Base-by-base conservation (phyloP, 768 basidiomycete species). In the Leucocoprinus birnbaumii region DNA sequence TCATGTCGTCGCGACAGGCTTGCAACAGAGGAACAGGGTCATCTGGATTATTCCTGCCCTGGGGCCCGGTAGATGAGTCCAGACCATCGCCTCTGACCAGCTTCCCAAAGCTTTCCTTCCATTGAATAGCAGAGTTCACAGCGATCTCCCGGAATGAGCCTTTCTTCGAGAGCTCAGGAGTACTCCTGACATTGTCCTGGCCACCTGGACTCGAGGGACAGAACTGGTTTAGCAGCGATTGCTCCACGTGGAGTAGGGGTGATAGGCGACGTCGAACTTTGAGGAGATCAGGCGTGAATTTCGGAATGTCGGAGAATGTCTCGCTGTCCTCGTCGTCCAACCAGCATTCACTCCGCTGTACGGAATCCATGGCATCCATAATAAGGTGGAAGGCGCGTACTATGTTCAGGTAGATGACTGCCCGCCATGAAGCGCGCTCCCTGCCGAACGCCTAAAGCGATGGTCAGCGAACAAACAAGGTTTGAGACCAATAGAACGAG, bases 351-450 rank as follows among this genome's bases (percentile, higher is more conserved):
- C 54, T 49, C 46, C 62, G 59, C 48, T 70, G 67, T 10, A 66
- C 67, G 37, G 69, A 67, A 19, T 70, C 65, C 57, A 87, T 75
- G 14, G 79, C 76, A 49, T 85, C 80, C 51, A 86, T 74, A 61
- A 88, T 85, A 44, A 80, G 74, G 34, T 80, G 82, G 40, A 88
- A 72, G 16, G 86, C 87, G 34, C 82, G 84, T 37, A 87, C 85
- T 42, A 89, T 71, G 65, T 88, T 89, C 58, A 88, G 78, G 54
- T 86, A 85, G 48, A 89, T 82, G 57, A 89, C 80, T 41, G 79
- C 73, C 56, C 82, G 72, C 87, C 87, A 89, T 8, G 83, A 80
- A 5, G 79, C 75, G 22, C 84, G 76, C 66, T 89, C 85, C 22
- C 72, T 74, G 22, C 72, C 75, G 62, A 86, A 86, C 1, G 78